Evolutionary conservation across 192 early-diverging fungal genomes (phyloP).

Genomic region (Lobosporangium transversale): DNA sequence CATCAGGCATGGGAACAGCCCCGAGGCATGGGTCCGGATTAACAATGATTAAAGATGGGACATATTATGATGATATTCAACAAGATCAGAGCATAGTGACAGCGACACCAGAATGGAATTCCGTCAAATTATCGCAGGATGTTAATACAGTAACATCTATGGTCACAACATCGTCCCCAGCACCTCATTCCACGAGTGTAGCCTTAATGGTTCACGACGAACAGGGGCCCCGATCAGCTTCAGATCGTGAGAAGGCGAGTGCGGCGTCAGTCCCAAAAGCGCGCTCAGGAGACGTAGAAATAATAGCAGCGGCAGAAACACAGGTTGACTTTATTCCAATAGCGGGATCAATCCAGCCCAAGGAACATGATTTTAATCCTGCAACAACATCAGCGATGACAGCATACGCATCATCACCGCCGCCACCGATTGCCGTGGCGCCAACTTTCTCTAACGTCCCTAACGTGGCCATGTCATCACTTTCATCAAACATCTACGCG

Average conservation of each 20-base stretch:
- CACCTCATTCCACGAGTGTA: not conserved
- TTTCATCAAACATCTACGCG: not conserved
- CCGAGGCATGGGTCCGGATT: not conserved
- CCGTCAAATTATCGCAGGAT: no score
- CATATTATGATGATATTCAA: no score
- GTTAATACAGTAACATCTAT: no score
- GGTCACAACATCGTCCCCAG: not conserved
- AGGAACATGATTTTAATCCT: not conserved
- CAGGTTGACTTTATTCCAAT: not conserved
- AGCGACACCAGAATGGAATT: no score
- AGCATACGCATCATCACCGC: constrained; percentile 1
- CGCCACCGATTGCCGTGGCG: not conserved
- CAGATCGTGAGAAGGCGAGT: constrained; percentile 1
- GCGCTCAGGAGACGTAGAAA: not conserved
- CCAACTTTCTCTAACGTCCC: not conserved
- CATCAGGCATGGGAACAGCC: constrained; percentile 1
- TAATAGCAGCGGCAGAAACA: not conserved
- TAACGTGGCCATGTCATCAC: not conserved
- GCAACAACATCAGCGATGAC: not conserved
- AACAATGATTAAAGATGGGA: no score
- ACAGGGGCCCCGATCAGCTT: not conserved
- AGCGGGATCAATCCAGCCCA: not conserved
- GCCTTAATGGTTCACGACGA: not conserved
- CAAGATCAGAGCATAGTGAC: no score
- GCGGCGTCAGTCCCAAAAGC: not conserved